phyloP scores from a whole-genome alignment of 495 filamentous ascomycete genomes.

The Diplogelasinospora grovesii region DNA sequence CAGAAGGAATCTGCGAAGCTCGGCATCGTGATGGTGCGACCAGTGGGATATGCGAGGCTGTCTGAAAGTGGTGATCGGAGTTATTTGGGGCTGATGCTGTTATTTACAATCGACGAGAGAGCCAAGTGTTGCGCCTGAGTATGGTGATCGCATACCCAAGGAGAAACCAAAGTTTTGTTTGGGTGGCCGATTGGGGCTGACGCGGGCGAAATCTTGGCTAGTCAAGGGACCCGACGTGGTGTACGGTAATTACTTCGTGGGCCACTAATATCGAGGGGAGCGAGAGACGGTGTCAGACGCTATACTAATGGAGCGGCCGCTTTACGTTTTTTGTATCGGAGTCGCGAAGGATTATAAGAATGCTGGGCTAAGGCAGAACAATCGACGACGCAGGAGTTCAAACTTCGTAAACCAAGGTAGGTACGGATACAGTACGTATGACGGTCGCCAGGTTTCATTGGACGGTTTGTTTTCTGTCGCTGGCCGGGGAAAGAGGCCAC shows the following conservation, averaged over 20 bases:
- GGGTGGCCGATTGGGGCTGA: conserved; percentile 23
- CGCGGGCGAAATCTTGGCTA: conserved; percentile 13
- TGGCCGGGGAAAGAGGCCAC: too few relatives aligned
- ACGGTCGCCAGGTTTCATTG: too few relatives aligned
- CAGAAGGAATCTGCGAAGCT: conserved; percentile 93
- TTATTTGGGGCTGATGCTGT: neutral
- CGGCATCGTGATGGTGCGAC: conserved; percentile 52
- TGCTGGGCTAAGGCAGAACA: too few relatives aligned
- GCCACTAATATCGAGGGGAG: conserved; percentile 1
- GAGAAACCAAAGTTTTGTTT: conserved; percentile 16
- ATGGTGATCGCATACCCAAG: conserved; percentile 10
- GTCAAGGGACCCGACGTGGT: neutral
- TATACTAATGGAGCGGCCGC: too few relatives aligned
- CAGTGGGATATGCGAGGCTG: neutral
- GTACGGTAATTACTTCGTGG: neutral
- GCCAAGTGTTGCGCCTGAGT: neutral
- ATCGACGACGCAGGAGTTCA: too few relatives aligned
- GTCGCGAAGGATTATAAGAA: too few relatives aligned
- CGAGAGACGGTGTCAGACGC: neutral
- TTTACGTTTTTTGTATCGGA: too few relatives aligned
- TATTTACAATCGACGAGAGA: conserved; percentile 11
- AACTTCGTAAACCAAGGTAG: too few relatives aligned
- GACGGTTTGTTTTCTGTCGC: too few relatives aligned
- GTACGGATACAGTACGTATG: too few relatives aligned
- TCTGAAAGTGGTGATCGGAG: neutral